A percentile compares a stretch with the other conserved stretches of the same genome.
Conservation (phyloP, 352 stramenopile genomes). For the Phytophthora macrochlamydospora region DNA sequence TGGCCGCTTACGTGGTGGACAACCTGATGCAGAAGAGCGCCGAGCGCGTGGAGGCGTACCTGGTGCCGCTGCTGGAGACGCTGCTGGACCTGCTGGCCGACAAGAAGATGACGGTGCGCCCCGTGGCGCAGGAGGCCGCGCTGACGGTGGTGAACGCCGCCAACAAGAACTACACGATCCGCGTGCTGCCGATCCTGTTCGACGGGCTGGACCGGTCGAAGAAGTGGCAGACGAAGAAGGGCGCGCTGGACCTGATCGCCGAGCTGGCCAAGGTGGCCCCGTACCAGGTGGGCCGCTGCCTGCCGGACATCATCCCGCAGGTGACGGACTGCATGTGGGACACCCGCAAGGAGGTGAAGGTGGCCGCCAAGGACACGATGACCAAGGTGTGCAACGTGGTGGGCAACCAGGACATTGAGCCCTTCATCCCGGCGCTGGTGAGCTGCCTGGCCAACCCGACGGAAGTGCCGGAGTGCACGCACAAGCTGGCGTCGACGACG, state of each 20-base stretch:
- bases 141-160: slow-evolving; percentile 80
- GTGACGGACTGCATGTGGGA: slow-evolving; percentile 99
- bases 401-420: slow-evolving; percentile 99
- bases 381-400: slow-evolving; percentile 96
- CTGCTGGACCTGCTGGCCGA: slow-evolving; percentile 84
- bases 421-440: slow-evolving; percentile 98
- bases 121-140: slow-evolving; percentile 74
- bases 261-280: slow-evolving; percentile 92
- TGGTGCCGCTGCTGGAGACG: slow-evolving; percentile 67
- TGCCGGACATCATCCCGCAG: slow-evolving; percentile 97
- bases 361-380: slow-evolving; percentile 94
- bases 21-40: slow-evolving; percentile 89
- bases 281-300: slow-evolving; percentile 94
- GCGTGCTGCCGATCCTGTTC: slow-evolving; percentile 93
- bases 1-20: slow-evolving; percentile 78
- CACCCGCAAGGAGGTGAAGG: slow-evolving; percentile 98
- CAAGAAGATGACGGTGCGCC: slow-evolving; percentile 81
- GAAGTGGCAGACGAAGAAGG: slow-evolving; percentile 98
- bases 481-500: slow-evolving; percentile 98
- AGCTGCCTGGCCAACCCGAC: slow-evolving; percentile 97
- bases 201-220: slow-evolving; percentile 77
- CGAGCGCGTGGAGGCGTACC: slow-evolving; percentile 79
- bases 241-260: slow-evolving; percentile 94
- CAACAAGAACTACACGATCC: slow-evolving; percentile 90
- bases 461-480: slow-evolving; percentile 98